Evolutionary conservation across 129 eudicot genomes (phyloP), one percentile per base, ranked within the genome.

Genomic region (Chrysanthemum seticuspe): DNA sequence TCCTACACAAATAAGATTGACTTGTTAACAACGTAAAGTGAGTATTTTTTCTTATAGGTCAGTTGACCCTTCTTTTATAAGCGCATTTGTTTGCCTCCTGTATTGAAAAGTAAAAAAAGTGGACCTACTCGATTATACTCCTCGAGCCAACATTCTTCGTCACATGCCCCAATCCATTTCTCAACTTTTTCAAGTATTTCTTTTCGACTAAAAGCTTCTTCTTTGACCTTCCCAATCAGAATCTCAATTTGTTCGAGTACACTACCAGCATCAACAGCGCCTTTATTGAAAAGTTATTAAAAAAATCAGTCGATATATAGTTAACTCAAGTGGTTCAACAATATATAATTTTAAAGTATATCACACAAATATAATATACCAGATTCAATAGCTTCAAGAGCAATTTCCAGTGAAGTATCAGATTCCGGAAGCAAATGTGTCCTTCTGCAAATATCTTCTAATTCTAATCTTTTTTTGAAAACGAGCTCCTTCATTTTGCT

Each of bases 401-500:
- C 84, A 59, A 73, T 62, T 72, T 87, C 97, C 65, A 84, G 51
- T 59, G 81, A 75, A 66, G 73, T 78, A 65, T 89, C 87, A 60
- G 88, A 72, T 68, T 85, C 90, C 0, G 81, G 84, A 71, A 85
- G 67, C 84, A 92, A 70, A 78, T 84, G 98, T 34, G 96, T 89
- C 80, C 80, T 92, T 77, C 90, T 79, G 74, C 98, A 92, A 57
- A 89, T 80, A 62, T 85, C 88, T 70, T 92, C 98, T 19, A 89
- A 75, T 79, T 92, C 98, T 23, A 82, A 83, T 68, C 87, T 89
- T 84, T 92, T 92, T 80, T 89, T 92, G 72, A 87, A 66, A 68
- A 92, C 96, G 61, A 92, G 87, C 64, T 92, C 98, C 81, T 87
- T 89, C 98, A 89, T 83, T 78, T 86, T 92, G 78, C 96, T 92